These are phyloP conservation scores for Dactylellina sp. DNA, from an alignment of 2,329 filamentous ascomycete species.

Conservation along the genomic window DNA sequence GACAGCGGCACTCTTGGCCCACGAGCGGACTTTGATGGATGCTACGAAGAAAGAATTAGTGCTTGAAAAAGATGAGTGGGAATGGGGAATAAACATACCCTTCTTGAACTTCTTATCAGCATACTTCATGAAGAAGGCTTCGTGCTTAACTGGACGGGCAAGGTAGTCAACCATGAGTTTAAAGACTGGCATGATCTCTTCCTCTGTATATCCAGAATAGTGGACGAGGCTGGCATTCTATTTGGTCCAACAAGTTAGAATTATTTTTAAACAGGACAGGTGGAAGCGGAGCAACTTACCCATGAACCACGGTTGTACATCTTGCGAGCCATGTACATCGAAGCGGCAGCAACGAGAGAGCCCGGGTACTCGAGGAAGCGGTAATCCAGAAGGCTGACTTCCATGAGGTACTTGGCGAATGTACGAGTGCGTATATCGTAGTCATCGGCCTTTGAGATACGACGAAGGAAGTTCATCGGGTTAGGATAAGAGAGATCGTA, in stretches of 20 bases:
- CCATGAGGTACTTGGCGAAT: constrained; percentile 95
- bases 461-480: constrained; percentile 99
- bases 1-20: constrained; percentile 51
- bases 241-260: constrained; percentile 57
- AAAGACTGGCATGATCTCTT: constrained; percentile 92
- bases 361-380: constrained; percentile 90
- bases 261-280: neutral
- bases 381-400: constrained; percentile 95
- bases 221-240: constrained; percentile 86
- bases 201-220: constrained; percentile 92
- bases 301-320: constrained; percentile 92
- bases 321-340: constrained; percentile 93
- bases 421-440: constrained; percentile 99
- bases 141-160: constrained; percentile 86
- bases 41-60: constrained; percentile 60
- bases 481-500: constrained; percentile 99
- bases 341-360: constrained; percentile 87
- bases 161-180: constrained; percentile 97
- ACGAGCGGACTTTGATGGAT: constrained; percentile 59
- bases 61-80: constrained; percentile 41
- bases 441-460: constrained; percentile 98
- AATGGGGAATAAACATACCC: constrained; percentile 71
- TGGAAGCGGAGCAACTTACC: constrained; percentile 71
- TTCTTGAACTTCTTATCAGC: constrained; percentile 99
- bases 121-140: constrained; percentile 99